A percentile compares a stretch with the other conserved stretches of the same genome.
These are phyloP conservation scores for Ogataea kodamae DNA, from an alignment of 805 yeast species.

Conservation along the genomic window DNA sequence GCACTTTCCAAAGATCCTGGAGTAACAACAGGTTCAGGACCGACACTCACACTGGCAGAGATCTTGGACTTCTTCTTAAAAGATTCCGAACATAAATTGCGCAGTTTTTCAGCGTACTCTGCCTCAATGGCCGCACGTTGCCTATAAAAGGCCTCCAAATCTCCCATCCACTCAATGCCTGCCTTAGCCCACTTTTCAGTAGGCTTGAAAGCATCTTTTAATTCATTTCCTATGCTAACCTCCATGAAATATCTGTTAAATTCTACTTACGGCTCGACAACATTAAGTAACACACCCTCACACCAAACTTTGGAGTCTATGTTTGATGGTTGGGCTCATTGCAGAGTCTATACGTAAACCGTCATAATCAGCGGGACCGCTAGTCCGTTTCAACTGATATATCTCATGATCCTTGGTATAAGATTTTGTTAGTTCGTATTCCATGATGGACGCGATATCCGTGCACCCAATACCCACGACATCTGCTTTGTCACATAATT, in stretches of 20 bases:
- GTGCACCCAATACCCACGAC: conserved; percentile 27
- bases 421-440: conserved; percentile 27
- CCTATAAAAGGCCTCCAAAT: conserved; percentile 76
- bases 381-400: conserved; percentile 21
- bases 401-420: conserved; percentile 29
- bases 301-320: conserved; percentile 4
- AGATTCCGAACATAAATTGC: conserved; percentile 60
- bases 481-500: conserved; percentile 21
- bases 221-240: conserved; percentile 61
- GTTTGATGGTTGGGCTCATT: conserved; percentile 5
- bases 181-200: conserved; percentile 77
- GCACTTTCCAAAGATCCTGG: conserved; percentile 95
- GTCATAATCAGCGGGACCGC: conserved; percentile 15
- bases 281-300: conserved; percentile 6
- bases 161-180: conserved; percentile 72
- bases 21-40: conserved; percentile 84
- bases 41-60: conserved; percentile 73
- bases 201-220: conserved; percentile 74
- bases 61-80: conserved; percentile 72
- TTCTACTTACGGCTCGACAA: conserved; percentile 1
- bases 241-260: conserved; percentile 12
- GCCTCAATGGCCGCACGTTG: conserved; percentile 80
- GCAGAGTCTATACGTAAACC: conserved; percentile 6
- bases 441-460: conserved; percentile 27
- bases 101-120: conserved; percentile 72